phyloP scores from a whole-genome alignment of 1,284 basidiomycete species.

The Rhodotorula sp. region DNA sequence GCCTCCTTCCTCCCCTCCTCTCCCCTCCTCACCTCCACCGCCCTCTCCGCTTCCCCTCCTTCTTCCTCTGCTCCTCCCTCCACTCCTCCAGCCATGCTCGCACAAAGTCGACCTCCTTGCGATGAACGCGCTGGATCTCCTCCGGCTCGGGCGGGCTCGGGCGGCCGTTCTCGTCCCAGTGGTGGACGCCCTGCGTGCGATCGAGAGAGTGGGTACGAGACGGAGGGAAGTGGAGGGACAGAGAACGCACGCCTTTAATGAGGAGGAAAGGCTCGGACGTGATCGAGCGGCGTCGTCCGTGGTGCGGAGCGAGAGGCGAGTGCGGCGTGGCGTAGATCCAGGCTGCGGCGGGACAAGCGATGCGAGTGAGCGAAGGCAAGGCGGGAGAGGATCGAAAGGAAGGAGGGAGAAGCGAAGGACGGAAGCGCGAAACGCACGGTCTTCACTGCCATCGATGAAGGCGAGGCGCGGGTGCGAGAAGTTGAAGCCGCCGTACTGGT shows the following conservation, averaged over 20 bases:
- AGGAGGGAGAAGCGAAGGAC: too few species aligned
- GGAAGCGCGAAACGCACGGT: slow-evolving; percentile 23
- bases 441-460: slow-evolving; percentile 42
- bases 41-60: slow-evolving; percentile 22
- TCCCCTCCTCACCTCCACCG: not conserved
- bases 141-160: slow-evolving; percentile 63
- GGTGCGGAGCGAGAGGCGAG: slow-evolving; percentile 56
- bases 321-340: slow-evolving; percentile 55
- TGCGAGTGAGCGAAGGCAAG: not conserved
- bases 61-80: slow-evolving; percentile 7
- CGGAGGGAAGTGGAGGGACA: not conserved
- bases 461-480: slow-evolving; percentile 36
- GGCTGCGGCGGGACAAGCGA: slow-evolving; percentile 8
- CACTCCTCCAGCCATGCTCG: slow-evolving; percentile 70
- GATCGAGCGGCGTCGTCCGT: slow-evolving; percentile 67
- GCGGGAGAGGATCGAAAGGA: not conserved
- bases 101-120: slow-evolving; percentile 77
- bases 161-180: slow-evolving; percentile 60
- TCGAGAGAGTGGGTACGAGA: not conserved
- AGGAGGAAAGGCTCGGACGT: slow-evolving; percentile 75
- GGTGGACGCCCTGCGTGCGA: slow-evolving; percentile 65
- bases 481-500: slow-evolving; percentile 39
- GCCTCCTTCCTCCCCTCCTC: too few species aligned
- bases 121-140: slow-evolving; percentile 64
- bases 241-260: slow-evolving; percentile 66